These are phyloP conservation scores for Periconia sp. DNA, from an alignment of 2,329 filamentous ascomycete genomes.

Conservation along the genomic window DNA sequence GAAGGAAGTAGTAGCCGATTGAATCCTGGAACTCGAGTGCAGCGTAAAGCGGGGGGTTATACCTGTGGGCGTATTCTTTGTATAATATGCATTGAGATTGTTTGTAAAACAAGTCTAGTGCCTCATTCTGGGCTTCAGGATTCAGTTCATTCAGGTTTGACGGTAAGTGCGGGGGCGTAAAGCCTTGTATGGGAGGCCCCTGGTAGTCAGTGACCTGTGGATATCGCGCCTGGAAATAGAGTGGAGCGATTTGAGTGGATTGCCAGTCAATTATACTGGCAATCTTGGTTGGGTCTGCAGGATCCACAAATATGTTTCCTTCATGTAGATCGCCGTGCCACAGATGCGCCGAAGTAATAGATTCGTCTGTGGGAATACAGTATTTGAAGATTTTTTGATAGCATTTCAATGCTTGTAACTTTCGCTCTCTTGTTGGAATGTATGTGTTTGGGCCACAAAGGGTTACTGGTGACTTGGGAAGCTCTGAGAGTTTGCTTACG, in stretches of 20 bases:
- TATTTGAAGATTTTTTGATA: conserved; percentile 32
- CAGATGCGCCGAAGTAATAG: conserved; percentile 26
- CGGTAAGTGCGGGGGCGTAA: conserved; percentile 29
- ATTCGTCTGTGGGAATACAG: conserved; percentile 27
- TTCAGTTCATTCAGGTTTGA: conserved; percentile 24
- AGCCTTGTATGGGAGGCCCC: conserved; percentile 26
- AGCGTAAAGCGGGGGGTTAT: conserved; percentile 27
- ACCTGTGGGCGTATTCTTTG: conserved; percentile 24
- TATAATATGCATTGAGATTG: conserved; percentile 33
- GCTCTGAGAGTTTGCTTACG: conserved; percentile 24
- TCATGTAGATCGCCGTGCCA: conserved; percentile 45
- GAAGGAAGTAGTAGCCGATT: conserved; percentile 27
- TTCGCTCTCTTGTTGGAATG: conserved; percentile 34
- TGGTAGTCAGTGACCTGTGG: conserved; percentile 39
- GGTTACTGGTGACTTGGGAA: conserved; percentile 35
- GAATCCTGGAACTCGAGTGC: conserved; percentile 37
- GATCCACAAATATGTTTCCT: conserved; percentile 42
- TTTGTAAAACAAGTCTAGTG: conserved; percentile 26
- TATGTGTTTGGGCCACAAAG: conserved; percentile 44
- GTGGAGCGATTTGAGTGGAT: conserved; percentile 35
- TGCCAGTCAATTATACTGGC: conserved; percentile 42
- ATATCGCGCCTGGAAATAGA: conserved; percentile 39
- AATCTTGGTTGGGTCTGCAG: conserved; percentile 31
- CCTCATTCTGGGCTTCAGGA: conserved; percentile 18
- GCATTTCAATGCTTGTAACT: conserved; percentile 30